phyloP scores from a whole-genome alignment of 2,329 filamentous ascomycete species.

The Pseudogymnoascus sp. region DNA sequence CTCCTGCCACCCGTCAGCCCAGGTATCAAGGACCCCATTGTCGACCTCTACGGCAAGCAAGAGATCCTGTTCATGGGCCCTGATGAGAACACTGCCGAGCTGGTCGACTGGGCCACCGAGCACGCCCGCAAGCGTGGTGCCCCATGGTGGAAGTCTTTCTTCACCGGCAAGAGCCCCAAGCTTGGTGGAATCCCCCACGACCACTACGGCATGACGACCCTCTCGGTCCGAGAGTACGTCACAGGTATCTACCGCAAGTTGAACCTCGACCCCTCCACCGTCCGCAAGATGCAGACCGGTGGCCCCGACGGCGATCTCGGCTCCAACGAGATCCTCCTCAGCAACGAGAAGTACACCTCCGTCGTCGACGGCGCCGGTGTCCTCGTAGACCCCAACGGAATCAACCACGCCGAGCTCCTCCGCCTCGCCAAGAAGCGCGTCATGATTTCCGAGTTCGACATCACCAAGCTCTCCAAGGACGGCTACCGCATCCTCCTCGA shows the following conservation, averaged over 20 bases:
- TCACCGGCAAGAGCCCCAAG: conserved; percentile 95
- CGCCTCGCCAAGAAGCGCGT: conserved; percentile 76
- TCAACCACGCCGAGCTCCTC: conserved; percentile 74
- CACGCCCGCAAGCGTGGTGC: conserved; percentile 82
- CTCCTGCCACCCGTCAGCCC: conserved; percentile 82
- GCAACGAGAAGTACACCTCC: conserved; percentile 89
- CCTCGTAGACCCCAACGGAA: conserved; percentile 82
- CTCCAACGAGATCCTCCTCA: conserved; percentile 93
- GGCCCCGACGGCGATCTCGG: conserved; percentile 94
- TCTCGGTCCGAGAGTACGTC: conserved; percentile 93
- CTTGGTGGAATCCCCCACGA: conserved; percentile 96
- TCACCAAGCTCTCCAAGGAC: conserved; percentile 73
- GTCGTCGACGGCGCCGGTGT: conserved; percentile 97
- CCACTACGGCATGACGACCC: conserved; percentile 91
- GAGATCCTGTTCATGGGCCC: conserved; percentile 99
- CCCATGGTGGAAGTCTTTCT: conserved; percentile 99
- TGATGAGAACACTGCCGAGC: conserved; percentile 95
- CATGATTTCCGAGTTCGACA: conserved; percentile 86
- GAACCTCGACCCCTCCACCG: conserved; percentile 73
- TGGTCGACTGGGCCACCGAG: conserved; percentile 98
- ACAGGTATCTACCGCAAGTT: conserved; percentile 96
- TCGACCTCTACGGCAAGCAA: conserved; percentile 88
- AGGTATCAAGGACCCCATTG: conserved; percentile 97
- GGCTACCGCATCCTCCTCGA: conserved; percentile 92
- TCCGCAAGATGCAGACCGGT: conserved; percentile 94